Conservation (phyloP, 208 protist species). For the Zelonia costaricensis region DNA sequence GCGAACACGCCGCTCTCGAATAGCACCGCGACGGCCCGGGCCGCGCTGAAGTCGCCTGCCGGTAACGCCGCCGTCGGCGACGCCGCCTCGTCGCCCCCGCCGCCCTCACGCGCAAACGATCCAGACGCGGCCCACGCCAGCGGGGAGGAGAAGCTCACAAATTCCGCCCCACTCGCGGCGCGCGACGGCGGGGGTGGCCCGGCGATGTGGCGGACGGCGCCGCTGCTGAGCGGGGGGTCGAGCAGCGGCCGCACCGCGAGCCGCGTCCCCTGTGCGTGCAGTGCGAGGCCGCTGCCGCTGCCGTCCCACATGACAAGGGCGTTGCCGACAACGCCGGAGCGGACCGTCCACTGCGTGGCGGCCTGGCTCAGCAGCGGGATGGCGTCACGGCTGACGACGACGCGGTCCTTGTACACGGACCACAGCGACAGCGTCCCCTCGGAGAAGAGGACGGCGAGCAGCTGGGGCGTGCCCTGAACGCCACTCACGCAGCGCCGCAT, state of each 20-base stretch:
- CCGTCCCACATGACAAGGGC: slow-evolving; percentile 51
- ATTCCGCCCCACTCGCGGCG: slow-evolving; percentile 5
- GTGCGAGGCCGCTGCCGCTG: slow-evolving; percentile 32
- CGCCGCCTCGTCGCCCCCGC: background rate
- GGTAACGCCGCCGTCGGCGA: background rate
- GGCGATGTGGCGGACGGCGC: slow-evolving; percentile 27
- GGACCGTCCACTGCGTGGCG: slow-evolving; percentile 34
- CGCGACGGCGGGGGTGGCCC: slow-evolving; percentile 16
- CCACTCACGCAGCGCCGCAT: slow-evolving; percentile 57
- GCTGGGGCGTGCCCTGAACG: slow-evolving; percentile 62
- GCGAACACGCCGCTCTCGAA: slow-evolving; percentile 52
- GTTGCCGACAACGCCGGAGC: slow-evolving; percentile 36
- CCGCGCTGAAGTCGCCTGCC: background rate
- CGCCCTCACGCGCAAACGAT: slow-evolving; percentile 4
- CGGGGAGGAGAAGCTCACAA: slow-evolving; percentile 29
- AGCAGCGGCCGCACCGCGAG: slow-evolving; percentile 30
- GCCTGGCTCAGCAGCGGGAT: slow-evolving; percentile 42
- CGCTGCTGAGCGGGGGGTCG: slow-evolving; percentile 30
- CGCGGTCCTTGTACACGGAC: slow-evolving; percentile 78
- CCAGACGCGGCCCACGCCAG: slow-evolving; percentile 4
- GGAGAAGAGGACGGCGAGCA: slow-evolving; percentile 73
- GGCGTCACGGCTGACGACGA: slow-evolving; percentile 66
- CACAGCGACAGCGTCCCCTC: slow-evolving; percentile 75
- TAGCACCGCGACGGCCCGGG: slow-evolving; percentile 26
- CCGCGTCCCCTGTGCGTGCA: slow-evolving; percentile 33